Evolutionary conservation across 306 rosid genomes (phyloP).

Genomic region (Quercus mongolica): DNA sequence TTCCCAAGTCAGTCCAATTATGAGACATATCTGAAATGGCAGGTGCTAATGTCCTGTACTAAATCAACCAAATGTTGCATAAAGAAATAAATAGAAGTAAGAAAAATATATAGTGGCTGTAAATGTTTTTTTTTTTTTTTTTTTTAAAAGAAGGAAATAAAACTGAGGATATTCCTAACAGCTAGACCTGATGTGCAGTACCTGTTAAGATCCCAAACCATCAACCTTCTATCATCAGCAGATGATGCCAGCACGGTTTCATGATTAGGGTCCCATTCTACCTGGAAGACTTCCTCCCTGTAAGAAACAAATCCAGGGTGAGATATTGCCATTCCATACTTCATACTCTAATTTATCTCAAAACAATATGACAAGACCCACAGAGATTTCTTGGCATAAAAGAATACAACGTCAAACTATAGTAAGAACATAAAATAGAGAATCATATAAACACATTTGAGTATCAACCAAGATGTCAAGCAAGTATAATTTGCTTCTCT

Average conservation of each 20-base stretch:
- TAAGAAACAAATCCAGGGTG: slow-evolving; percentile 6
- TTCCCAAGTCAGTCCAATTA: neutral
- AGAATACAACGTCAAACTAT: too few species aligned
- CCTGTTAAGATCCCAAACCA: slow-evolving; percentile 98
- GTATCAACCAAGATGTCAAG: too few species aligned
- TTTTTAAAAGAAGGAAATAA: neutral
- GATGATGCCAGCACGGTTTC: slow-evolving; percentile 86
- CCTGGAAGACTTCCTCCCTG: slow-evolving; percentile 96
- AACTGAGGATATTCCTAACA: neutral
- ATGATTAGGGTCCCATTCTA: slow-evolving; percentile 97
- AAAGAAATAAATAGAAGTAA: neutral
- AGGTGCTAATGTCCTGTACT: neutral
- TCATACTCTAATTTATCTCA: too few species aligned
- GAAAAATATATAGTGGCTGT: neutral
- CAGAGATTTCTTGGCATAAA: too few species aligned
- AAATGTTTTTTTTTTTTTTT: too few species aligned
- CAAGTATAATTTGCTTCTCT: too few species aligned
- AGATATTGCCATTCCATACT: neutral
- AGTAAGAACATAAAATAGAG: too few species aligned
- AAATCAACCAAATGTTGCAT: neutral
- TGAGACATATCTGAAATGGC: neutral
- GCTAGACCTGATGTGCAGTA: slow-evolving; percentile 9
- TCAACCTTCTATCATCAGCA: slow-evolving; percentile 80
- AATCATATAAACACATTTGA: too few species aligned
- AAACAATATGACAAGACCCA: too few species aligned